Conservation (phyloP, 352 stramenopile genomes). For the Globisporangium carolinianum region DNA sequence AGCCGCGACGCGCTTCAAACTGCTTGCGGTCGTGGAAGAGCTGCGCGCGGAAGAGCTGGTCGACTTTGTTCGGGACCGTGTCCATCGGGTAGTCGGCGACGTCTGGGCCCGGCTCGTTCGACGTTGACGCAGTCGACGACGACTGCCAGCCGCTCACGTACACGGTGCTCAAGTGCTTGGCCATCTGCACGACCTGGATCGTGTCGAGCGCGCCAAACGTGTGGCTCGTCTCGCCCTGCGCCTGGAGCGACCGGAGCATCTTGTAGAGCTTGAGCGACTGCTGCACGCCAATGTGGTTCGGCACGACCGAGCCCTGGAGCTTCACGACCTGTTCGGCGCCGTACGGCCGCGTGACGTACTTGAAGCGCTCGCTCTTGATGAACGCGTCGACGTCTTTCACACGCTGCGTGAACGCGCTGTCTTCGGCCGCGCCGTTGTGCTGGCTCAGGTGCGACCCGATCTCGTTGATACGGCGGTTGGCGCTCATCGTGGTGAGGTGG, state of each 20-base stretch:
- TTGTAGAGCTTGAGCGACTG: constrained; percentile 85
- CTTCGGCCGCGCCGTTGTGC: constrained; percentile 48
- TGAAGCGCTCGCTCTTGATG: constrained; percentile 65
- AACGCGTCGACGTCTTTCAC: constrained; percentile 73
- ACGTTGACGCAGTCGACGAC: constrained; percentile 90
- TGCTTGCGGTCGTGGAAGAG: constrained; percentile 97
- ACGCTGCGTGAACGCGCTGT: constrained; percentile 51
- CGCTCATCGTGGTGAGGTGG: constrained; percentile 32
- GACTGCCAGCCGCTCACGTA: constrained; percentile 98
- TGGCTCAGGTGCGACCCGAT: constrained; percentile 64
- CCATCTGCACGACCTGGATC: constrained; percentile 95
- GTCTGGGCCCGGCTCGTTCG: constrained; percentile 94
- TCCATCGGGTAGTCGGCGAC: constrained; percentile 99
- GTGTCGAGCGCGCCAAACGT: constrained; percentile 89
- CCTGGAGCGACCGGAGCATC: constrained; percentile 78
- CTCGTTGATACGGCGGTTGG: constrained; percentile 65
- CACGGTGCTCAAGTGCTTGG: constrained; percentile 91
- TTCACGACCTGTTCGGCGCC: constrained; percentile 80
- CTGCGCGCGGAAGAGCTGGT: constrained; percentile 96
- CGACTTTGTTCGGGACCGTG: constrained; percentile 96
- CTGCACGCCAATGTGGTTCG: constrained; percentile 34
- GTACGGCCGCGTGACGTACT: constrained; percentile 78
- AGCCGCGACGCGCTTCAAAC: constrained; percentile 88
- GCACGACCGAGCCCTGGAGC: constrained; percentile 68
- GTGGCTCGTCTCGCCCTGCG: constrained; percentile 73